Percentiles rank a stretch among this genome's conserved stretches.
Evolutionary conservation across 179 eudicot species (phyloP).

Genomic region (Heliamphora pulchella): DNA sequence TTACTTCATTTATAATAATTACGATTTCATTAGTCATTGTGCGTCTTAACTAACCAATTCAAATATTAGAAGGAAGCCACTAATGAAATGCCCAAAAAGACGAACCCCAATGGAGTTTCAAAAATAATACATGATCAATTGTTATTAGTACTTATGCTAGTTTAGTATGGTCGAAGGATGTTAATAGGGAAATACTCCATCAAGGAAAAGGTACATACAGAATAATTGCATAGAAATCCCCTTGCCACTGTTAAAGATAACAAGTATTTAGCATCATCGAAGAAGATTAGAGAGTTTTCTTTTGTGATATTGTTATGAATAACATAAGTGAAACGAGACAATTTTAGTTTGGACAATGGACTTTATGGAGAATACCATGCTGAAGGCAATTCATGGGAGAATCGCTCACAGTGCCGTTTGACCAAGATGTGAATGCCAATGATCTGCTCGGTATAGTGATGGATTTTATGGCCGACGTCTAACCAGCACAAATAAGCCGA

Average conservation of each 20-base stretch:
- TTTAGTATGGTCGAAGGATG: background rate
- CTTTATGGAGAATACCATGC: no score
- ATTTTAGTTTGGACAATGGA: no score
- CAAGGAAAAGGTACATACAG: background rate
- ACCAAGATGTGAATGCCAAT: no score
- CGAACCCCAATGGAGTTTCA: background rate
- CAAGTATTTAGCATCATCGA: background rate
- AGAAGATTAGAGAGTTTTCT: background rate
- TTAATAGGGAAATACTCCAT: background rate
- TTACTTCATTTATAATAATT: background rate
- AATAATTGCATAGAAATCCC: background rate
- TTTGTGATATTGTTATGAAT: background rate
- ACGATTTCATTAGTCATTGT: background rate
- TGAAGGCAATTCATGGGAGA: no score
- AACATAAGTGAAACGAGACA: background rate
- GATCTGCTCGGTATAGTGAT: background rate
- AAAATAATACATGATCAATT: background rate
- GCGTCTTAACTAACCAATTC: background rate
- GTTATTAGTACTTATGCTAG: background rate
- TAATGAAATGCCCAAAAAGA: background rate
- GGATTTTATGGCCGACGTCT: constrained; percentile 1
- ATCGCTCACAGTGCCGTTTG: no score
- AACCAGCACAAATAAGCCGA: background rate
- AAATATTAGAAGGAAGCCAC: background rate
- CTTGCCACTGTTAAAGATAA: background rate